Evolutionary conservation across 2,329 filamentous ascomycete species (phyloP), one percentile per base, ranked within the genome.

Genomic region (Ophiostoma himal-ulmi): DNA sequence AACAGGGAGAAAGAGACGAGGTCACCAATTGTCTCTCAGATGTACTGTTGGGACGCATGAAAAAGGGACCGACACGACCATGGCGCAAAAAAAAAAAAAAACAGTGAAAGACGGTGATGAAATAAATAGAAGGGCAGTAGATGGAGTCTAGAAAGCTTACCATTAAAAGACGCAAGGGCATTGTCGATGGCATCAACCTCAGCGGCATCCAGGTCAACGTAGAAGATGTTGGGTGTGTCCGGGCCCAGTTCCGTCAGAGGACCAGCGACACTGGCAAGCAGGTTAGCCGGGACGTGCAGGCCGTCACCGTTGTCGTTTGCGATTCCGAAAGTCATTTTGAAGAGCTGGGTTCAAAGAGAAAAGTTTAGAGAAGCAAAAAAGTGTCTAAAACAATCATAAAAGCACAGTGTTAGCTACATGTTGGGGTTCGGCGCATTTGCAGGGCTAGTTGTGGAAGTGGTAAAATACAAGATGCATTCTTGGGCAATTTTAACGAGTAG

Each of bases 141-240:
- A n/a, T 8, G 37, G 37, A 3, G 37, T 48, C 4, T 30, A 30
- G 44, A 14, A 30, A 22, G 54, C 67, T 75, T 57, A 75, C 76
- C 70, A 52, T 79, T 77, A 72, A 79, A 78, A 13, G 62, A 69
- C 13, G 70, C 70, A 1, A 80, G 74, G 44, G 75, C 75, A 7
- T 72, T 70, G 37, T 78, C 72, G 65, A 76, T 67, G 44, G 76
- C 74, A 0, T 60, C 44, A 30, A 75, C 44, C 39, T 76, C 74
- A 0, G 41, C 13, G 7, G 70, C 36, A 36, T 72, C 67, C n/a
- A 77, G 71, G 11, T 52, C 66, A 17, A 68, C 48, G 5, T 48
- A 30, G 30, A 68, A 41, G 17, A 77, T 39, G 8, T 65, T 65
- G 65, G 54, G 30, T 22, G 60, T 14, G 70, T 57, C 71, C 1